Evolutionary conservation across 257 asterid species (phyloP).

Genomic region (Petunia secreta): DNA sequence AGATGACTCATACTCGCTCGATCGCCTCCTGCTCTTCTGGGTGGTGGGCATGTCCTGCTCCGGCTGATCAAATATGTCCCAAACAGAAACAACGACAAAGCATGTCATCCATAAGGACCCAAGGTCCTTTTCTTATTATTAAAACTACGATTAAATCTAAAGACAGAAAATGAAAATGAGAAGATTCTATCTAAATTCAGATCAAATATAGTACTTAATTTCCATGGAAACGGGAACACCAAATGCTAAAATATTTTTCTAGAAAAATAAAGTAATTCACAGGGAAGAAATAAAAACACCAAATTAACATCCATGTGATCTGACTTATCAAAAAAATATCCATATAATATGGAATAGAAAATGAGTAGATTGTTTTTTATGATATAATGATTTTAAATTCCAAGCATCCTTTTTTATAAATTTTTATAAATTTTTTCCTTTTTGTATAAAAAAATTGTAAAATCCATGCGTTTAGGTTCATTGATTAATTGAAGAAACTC

Average conservation of each 20-base stretch:
- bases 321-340: no score
- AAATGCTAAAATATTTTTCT: neutral
- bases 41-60: slow-evolving; percentile 92
- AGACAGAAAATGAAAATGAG: neutral
- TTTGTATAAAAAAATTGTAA: no score
- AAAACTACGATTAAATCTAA: neutral
- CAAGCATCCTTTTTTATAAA: no score
- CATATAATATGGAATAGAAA: no score
- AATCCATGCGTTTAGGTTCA: slow-evolving; percentile 69
- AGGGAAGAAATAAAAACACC: no score
- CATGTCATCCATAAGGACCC: slow-evolving; percentile 71
- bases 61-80: slow-evolving; percentile 80
- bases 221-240: no score
- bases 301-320: no score
- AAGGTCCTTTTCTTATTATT: neutral
- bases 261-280: neutral
- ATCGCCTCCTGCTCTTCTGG: slow-evolving; percentile 92
- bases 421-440: no score
- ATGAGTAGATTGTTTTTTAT: no score
- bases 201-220: no score
- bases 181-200: neutral
- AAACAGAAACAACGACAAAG: neutral
- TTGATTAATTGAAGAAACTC: slow-evolving; percentile 88
- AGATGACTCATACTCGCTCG: slow-evolving; percentile 63
- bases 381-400: no score